Percentiles rank a stretch among this genome's conserved stretches.
Evolutionary conservation across 2,329 filamentous ascomycete genomes (phyloP).

Genomic region (Diaporthe ilicicola): DNA sequence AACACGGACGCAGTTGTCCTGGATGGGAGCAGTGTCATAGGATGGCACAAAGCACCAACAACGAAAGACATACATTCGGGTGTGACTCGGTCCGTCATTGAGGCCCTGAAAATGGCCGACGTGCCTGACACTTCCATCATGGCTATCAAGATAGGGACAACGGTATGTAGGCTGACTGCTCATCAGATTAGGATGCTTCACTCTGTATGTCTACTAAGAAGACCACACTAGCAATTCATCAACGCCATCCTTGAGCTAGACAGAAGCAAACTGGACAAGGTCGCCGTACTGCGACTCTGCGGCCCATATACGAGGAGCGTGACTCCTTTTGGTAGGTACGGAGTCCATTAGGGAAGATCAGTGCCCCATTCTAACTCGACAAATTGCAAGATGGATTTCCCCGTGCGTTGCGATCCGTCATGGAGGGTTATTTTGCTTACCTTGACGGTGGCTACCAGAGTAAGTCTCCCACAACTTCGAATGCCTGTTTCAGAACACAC

Average conservation of each 20-base stretch:
- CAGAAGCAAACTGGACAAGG: not conserved
- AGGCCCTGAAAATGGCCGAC: not conserved
- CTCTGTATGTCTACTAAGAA: not conserved
- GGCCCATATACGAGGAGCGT: constrained; percentile 1
- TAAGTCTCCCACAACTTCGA: not conserved
- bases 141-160: constrained; percentile 19
- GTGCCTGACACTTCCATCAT: not conserved
- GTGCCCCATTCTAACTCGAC: not conserved
- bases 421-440: not conserved
- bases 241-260: not conserved
- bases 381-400: not conserved
- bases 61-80: constrained; percentile 4
- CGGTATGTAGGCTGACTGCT: not conserved
- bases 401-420: not conserved
- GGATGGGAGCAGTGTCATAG: not conserved
- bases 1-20: constrained; percentile 2
- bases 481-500: no score
- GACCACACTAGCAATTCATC: not conserved
- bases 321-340: not conserved
- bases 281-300: constrained; percentile 1
- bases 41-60: constrained; percentile 8
- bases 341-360: not conserved
- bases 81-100: not conserved
- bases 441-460: constrained; percentile 5
- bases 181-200: accelerated